Evolutionary conservation across 164 flowering plant genomes (phyloP).

Genomic region (Liriodendron chinense): DNA sequence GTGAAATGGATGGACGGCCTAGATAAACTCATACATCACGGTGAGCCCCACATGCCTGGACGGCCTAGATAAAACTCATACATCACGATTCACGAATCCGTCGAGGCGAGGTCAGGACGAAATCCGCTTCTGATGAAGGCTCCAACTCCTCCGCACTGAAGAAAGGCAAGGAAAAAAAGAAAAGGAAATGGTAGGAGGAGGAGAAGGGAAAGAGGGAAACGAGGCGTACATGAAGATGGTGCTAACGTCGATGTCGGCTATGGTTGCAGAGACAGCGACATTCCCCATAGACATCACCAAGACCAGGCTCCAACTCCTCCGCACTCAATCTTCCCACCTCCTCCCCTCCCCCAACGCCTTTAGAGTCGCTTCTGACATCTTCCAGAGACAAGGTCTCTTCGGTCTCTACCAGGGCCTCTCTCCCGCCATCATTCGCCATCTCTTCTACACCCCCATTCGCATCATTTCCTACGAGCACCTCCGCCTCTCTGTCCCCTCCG

Average conservation of each 20-base stretch:
- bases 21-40: too few relatives aligned
- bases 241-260: constrained; percentile 65
- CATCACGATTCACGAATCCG: too few relatives aligned
- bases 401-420: constrained; percentile 78
- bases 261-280: constrained; percentile 73
- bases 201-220: background rate
- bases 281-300: constrained; percentile 85
- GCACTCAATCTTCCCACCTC: constrained; percentile 14
- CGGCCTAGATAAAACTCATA: too few relatives aligned
- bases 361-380: constrained; percentile 44
- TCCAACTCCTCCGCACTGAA: too few relatives aligned
- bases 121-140: too few relatives aligned
- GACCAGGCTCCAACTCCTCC: constrained; percentile 77
- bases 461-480: constrained; percentile 75
- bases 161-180: too few relatives aligned
- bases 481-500: constrained; percentile 22
- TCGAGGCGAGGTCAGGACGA: too few relatives aligned
- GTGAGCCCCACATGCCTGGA: too few relatives aligned
- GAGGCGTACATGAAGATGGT: constrained; percentile 4
- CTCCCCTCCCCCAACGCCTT: constrained; percentile 37
- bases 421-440: constrained; percentile 71
- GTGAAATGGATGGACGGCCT: too few relatives aligned
- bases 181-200: background rate
- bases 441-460: constrained; percentile 81
- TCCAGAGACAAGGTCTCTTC: constrained; percentile 38